phyloP scores from a whole-genome alignment of 257 asterid species.

The Solanum corneliomulleri region DNA sequence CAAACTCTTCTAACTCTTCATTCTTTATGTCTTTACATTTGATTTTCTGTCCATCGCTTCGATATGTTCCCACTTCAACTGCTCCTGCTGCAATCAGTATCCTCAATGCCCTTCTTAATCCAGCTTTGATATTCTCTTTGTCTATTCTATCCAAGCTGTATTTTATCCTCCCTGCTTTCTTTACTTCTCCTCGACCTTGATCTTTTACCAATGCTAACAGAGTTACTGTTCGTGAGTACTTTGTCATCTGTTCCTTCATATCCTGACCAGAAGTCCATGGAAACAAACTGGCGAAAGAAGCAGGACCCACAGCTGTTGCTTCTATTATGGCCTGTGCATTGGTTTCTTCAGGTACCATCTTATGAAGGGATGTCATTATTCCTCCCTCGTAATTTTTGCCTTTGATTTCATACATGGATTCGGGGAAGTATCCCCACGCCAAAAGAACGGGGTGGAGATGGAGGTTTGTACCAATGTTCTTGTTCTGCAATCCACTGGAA shows the following conservation, averaged over 20 bases:
- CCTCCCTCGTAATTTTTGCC: slow-evolving; percentile 78
- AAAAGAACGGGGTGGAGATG: slow-evolving; percentile 71
- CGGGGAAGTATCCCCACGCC: slow-evolving; percentile 91
- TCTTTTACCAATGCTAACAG: slow-evolving; percentile 55
- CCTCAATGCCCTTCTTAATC: slow-evolving; percentile 58
- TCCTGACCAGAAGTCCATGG: slow-evolving; percentile 74
- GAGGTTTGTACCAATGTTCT: slow-evolving; percentile 66
- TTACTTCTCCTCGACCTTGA: slow-evolving; percentile 60
- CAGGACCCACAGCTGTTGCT: slow-evolving; percentile 57
- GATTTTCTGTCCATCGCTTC: slow-evolving; percentile 70
- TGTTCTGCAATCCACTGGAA: slow-evolving; percentile 63
- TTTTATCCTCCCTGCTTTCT: slow-evolving; percentile 25
- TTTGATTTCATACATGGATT: slow-evolving; percentile 23
- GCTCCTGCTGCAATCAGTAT: slow-evolving; percentile 83
- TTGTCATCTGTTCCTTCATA: slow-evolving; percentile 46
- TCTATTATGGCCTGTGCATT: slow-evolving; percentile 44
- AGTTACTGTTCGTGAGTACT: slow-evolving; percentile 49
- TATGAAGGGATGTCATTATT: slow-evolving; percentile 63
- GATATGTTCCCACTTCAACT: slow-evolving; percentile 73
- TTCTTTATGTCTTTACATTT: slow-evolving; percentile 32
- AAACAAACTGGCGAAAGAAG: slow-evolving; percentile 29
- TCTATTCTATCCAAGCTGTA: slow-evolving; percentile 32
- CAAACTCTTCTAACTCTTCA: slow-evolving; percentile 55
- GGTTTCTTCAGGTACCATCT: slow-evolving; percentile 38
- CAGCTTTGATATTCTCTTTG: slow-evolving; percentile 47